These are phyloP conservation scores for Melaleuca quinquenervia DNA, from an alignment of 345 rosid genomes.

Conservation along the genomic window DNA sequence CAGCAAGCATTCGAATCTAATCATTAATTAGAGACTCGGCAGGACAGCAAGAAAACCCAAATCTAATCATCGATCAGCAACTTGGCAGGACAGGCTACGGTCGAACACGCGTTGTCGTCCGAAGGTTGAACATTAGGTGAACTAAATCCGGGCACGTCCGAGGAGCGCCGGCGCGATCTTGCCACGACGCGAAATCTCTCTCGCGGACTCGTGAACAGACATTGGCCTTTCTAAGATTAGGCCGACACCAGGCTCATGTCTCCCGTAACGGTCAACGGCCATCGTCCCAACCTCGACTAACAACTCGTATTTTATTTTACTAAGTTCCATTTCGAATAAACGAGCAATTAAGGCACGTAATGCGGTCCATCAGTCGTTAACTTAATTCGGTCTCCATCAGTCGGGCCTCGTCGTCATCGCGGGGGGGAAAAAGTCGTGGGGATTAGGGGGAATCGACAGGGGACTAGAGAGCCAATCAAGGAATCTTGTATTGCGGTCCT, in stretches of 20 bases:
- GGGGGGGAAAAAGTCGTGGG: neutral
- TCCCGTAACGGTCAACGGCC: too few relatives aligned
- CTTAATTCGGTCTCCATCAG: neutral
- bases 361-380: too few relatives aligned
- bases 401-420: neutral
- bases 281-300: too few relatives aligned
- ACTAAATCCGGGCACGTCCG: too few relatives aligned
- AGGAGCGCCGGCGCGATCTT: too few relatives aligned
- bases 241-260: too few relatives aligned
- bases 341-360: too few relatives aligned
- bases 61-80: neutral
- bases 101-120: neutral
- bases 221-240: too few relatives aligned
- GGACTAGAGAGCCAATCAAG: neutral
- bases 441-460: neutral
- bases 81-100: neutral
- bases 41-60: neutral
- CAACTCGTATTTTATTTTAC: too few relatives aligned
- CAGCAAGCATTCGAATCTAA: neutral
- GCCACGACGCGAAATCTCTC: too few relatives aligned
- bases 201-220: too few relatives aligned
- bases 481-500: neutral
- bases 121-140: neutral
- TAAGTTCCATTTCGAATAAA: too few relatives aligned
- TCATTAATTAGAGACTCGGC: neutral